These are phyloP conservation scores for Leccinum olivaceopallidum DNA, from an alignment of 768 basidiomycete species.

Conservation along the genomic window DNA sequence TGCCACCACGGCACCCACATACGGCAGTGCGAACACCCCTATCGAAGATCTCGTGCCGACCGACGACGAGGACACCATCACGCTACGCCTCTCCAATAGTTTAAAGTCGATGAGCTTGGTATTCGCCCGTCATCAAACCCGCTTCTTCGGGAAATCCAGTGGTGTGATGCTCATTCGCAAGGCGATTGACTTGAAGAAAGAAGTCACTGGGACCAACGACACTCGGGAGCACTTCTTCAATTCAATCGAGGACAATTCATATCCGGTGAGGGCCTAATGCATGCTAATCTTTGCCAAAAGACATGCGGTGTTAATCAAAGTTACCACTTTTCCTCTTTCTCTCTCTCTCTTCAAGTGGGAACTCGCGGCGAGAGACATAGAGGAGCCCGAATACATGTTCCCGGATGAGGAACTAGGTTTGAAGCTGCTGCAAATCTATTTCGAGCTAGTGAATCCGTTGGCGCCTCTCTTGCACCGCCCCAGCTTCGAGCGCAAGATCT, in stretches of 20 bases:
- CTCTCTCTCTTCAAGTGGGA: constrained; percentile 26
- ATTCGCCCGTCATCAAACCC: constrained; percentile 2
- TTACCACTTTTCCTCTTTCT: neutral
- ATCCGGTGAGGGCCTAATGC: constrained; percentile 29
- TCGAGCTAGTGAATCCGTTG: constrained; percentile 53
- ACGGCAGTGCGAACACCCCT: constrained; percentile 2
- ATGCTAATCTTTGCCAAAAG: neutral
- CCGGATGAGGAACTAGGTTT: constrained; percentile 52
- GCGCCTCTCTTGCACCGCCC: constrained; percentile 74
- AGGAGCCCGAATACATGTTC: constrained; percentile 40
- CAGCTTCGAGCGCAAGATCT: constrained; percentile 56
- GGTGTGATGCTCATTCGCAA: constrained; percentile 41
- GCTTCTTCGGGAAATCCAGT: constrained; percentile 45
- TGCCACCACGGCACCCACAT: constrained; percentile 10
- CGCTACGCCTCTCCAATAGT: constrained; percentile 24
- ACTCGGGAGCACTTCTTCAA: constrained; percentile 1
- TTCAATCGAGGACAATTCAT: neutral
- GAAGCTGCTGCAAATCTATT: constrained; percentile 64
- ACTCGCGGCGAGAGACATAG: constrained; percentile 18
- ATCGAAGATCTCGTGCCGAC: constrained; percentile 28
- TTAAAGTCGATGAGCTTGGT: constrained; percentile 24
- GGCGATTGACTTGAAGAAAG: constrained; percentile 60
- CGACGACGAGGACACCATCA: constrained; percentile 30
- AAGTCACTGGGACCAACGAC: constrained; percentile 45
- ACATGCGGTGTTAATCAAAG: neutral